A percentile compares a stretch with the other conserved stretches of the same genome.
phyloP scores from a whole-genome alignment of 805 yeast species.

The Wickerhamiella bombiphila region DNA sequence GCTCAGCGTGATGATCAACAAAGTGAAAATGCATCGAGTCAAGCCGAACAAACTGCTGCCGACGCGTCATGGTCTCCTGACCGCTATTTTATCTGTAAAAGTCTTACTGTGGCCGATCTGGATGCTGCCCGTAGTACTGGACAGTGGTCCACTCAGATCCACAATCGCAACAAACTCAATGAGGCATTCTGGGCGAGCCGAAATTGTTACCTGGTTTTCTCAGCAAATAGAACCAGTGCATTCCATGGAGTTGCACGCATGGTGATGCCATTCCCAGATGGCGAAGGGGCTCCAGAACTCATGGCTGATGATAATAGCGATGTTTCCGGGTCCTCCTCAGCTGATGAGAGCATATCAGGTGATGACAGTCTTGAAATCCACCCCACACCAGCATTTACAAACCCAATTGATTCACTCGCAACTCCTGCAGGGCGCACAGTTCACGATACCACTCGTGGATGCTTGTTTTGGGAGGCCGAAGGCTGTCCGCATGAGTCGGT shows the following conservation, averaged over 20 bases:
- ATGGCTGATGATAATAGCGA: background rate
- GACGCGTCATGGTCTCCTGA: constrained; percentile 10
- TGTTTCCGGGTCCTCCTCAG: background rate
- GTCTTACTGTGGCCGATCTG: constrained; percentile 27
- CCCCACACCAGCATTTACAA: constrained; percentile 4
- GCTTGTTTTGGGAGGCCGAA: constrained; percentile 27
- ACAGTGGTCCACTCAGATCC: constrained; percentile 29
- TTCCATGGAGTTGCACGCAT: constrained; percentile 30
- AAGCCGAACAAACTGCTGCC: background rate
- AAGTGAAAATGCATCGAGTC: background rate
- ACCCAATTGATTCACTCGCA: constrained; percentile 8
- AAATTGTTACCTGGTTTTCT: constrained; percentile 27
- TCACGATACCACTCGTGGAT: constrained; percentile 25
- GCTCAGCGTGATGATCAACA: constrained; percentile 7
- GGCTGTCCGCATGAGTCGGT: constrained; percentile 14
- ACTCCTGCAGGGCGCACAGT: constrained; percentile 24
- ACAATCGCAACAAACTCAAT: constrained; percentile 27
- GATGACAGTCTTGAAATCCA: constrained; percentile 4
- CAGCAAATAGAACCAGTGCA: constrained; percentile 28
- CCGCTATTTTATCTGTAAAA: constrained; percentile 28
- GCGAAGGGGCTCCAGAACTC: background rate
- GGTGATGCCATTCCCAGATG: constrained; percentile 20
- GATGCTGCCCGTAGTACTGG: constrained; percentile 23
- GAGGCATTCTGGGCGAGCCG: constrained; percentile 23
- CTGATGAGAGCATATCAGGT: background rate